Percentiles rank a stretch among this genome's conserved stretches.
phyloP scores from a whole-genome alignment of 2,329 filamentous ascomycete genomes.

The Elsinoe perseae region DNA sequence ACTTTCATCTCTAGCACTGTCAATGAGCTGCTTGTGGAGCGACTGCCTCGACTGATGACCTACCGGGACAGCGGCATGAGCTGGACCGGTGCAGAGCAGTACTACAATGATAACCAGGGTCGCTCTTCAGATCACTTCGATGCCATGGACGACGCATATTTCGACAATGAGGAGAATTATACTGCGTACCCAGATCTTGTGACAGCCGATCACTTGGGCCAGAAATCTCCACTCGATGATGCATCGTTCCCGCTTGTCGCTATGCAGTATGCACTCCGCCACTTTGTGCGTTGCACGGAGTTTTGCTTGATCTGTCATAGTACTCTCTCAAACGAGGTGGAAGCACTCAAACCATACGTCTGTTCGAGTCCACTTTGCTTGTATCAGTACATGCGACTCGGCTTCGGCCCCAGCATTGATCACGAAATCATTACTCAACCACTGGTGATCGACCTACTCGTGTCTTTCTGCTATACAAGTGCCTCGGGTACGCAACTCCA shows the following conservation, averaged over 20 bases:
- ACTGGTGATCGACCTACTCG: slow-evolving; percentile 72
- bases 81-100: slow-evolving; percentile 62
- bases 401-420: slow-evolving; percentile 77
- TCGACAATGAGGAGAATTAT: slow-evolving; percentile 27
- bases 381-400: slow-evolving; percentile 81
- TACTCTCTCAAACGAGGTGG: slow-evolving; percentile 55
- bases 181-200: slow-evolving; percentile 40
- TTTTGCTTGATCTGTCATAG: slow-evolving; percentile 82
- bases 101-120: slow-evolving; percentile 43
- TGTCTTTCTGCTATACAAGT: slow-evolving; percentile 70
- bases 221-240: slow-evolving; percentile 20
- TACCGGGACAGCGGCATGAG: slow-evolving; percentile 48
- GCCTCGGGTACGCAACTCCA: slow-evolving; percentile 38
- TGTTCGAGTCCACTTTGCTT: slow-evolving; percentile 69
- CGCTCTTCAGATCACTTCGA: slow-evolving; percentile 24
- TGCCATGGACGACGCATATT: slow-evolving; percentile 34
- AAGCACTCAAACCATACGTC: slow-evolving; percentile 65
- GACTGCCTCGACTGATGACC: slow-evolving; percentile 52
- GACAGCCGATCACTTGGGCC: slow-evolving; percentile 43
- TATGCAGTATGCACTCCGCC: slow-evolving; percentile 70
- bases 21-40: slow-evolving; percentile 57
- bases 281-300: slow-evolving; percentile 72
- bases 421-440: slow-evolving; percentile 74
- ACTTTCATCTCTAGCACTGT: slow-evolving; percentile 67
- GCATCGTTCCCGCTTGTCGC: slow-evolving; percentile 50